Evolutionary conservation across 129 eudicot genomes (phyloP).

Genomic region (Flaveria bidentis): DNA sequence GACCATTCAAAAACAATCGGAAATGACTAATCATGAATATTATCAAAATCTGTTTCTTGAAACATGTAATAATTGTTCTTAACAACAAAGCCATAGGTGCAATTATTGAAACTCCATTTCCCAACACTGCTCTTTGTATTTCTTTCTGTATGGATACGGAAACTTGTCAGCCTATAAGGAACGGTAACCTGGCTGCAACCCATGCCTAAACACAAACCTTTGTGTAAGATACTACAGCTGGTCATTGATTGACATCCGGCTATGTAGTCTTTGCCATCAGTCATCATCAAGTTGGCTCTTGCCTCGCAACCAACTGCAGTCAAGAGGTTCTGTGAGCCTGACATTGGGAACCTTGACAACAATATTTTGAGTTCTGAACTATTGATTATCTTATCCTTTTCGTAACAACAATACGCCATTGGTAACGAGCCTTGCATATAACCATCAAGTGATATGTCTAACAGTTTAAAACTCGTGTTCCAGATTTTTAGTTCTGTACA

Average conservation of each 20-base stretch:
- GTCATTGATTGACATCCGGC: slow-evolving; percentile 28
- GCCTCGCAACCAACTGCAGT: slow-evolving; percentile 37
- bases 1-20: slow-evolving; percentile 30
- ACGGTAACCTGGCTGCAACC: slow-evolving; percentile 38
- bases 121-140: not conserved
- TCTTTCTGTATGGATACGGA: slow-evolving; percentile 25
- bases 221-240: not conserved
- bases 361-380: not conserved
- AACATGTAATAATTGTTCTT: slow-evolving; percentile 18
- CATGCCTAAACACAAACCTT: slow-evolving; percentile 33
- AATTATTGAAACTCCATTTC: slow-evolving; percentile 18
- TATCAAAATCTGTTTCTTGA: slow-evolving; percentile 23
- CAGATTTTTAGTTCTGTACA: slow-evolving; percentile 20
- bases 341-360: slow-evolving; percentile 25
- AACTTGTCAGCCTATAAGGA: slow-evolving; percentile 10
- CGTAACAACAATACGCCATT: slow-evolving; percentile 25
- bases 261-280: not conserved
- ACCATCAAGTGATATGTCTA: slow-evolving; percentile 21
- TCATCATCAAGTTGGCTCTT: slow-evolving; percentile 24
- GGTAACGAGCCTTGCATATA: slow-evolving; percentile 26
- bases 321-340: slow-evolving; percentile 16
- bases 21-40: slow-evolving; percentile 17
- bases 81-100: slow-evolving; percentile 25
- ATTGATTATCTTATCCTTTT: not conserved
- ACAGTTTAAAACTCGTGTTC: slow-evolving; percentile 21